These are phyloP conservation scores for Musa beccarii DNA, from an alignment of 176 grass and related monocot genomes.

Conservation along the genomic window DNA sequence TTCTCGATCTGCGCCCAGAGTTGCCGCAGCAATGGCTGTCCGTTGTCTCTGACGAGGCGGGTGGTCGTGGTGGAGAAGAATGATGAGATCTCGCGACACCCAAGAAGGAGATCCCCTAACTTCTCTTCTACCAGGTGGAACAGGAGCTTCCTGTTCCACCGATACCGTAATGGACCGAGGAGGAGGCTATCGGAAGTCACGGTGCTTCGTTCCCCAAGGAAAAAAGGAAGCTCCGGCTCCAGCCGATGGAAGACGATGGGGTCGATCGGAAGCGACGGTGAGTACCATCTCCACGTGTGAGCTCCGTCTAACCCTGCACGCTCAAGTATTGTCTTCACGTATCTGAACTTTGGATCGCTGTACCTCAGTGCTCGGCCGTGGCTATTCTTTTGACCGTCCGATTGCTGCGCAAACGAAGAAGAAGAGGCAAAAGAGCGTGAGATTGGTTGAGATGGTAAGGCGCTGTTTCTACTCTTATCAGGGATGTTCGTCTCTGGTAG, in stretches of 20 bases:
- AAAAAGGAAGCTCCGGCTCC: slow-evolving; percentile 42
- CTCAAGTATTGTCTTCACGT: slow-evolving; percentile 45
- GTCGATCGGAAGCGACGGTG: slow-evolving; percentile 32
- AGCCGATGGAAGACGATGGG: slow-evolving; percentile 78
- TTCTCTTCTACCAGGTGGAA: slow-evolving; percentile 65
- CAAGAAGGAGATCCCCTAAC: slow-evolving; percentile 15
- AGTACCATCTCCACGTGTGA: slow-evolving; percentile 6
- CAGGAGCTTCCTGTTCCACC: slow-evolving; percentile 82
- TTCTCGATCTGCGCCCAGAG: slow-evolving; percentile 30
- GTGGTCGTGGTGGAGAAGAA: neutral
- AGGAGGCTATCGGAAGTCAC: neutral
- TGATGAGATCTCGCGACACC: no score
- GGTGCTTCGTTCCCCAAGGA: neutral
- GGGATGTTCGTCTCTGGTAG: neutral
- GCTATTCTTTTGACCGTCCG: no score
- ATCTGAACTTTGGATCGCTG: slow-evolving; percentile 51
- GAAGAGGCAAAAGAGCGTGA: no score
- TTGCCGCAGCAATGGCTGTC: slow-evolving; percentile 20
- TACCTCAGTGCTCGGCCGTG: neutral
- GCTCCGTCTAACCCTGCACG: slow-evolving; percentile 34
- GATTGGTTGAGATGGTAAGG: neutral
- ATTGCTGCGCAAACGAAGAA: no score
- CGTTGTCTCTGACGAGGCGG: neutral
- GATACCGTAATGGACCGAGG: slow-evolving; percentile 30
- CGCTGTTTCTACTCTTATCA: neutral